These are phyloP conservation scores for Aspergillus fijiensis DNA, from an alignment of 2,329 filamentous ascomycete species.

Conservation along the genomic window DNA sequence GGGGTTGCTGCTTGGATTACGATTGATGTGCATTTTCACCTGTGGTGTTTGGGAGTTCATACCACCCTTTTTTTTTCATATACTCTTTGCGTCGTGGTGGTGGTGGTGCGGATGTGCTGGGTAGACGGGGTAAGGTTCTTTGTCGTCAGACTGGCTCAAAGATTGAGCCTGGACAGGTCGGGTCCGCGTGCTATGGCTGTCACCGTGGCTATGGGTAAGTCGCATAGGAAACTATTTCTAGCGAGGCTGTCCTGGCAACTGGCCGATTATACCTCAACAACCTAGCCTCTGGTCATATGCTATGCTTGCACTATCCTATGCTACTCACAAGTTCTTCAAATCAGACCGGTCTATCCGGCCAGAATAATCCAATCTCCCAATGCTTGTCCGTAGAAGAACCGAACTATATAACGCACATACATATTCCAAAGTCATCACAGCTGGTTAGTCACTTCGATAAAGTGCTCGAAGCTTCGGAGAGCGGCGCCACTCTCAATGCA, in stretches of 20 bases:
- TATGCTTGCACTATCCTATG: no score
- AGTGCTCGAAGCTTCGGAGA: slow-evolving; percentile 76
- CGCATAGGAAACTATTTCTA: no score
- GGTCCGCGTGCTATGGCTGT: not conserved
- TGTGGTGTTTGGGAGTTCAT: slow-evolving; percentile 33
- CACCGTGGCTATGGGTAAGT: not conserved
- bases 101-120: not conserved
- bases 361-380: not conserved
- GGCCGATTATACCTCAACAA: no score
- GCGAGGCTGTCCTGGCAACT: no score
- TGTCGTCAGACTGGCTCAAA: not conserved
- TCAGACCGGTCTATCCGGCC: not conserved
- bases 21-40: slow-evolving; percentile 29
- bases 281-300: no score
- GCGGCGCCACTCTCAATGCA: slow-evolving; percentile 83
- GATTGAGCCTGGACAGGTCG: no score
- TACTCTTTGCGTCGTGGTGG: not conserved
- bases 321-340: not conserved
- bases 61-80: not conserved
- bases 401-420: not conserved
- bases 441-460: slow-evolving; percentile 77
- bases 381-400: not conserved
- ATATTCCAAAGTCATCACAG: slow-evolving; percentile 24
- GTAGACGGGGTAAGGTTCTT: not conserved
- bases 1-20: slow-evolving; percentile 9